A percentile compares a stretch with the other conserved stretches of the same genome.
Conservation (phyloP, 2,329 filamentous ascomycete genomes). For the Diaporthe aspalathi region DNA sequence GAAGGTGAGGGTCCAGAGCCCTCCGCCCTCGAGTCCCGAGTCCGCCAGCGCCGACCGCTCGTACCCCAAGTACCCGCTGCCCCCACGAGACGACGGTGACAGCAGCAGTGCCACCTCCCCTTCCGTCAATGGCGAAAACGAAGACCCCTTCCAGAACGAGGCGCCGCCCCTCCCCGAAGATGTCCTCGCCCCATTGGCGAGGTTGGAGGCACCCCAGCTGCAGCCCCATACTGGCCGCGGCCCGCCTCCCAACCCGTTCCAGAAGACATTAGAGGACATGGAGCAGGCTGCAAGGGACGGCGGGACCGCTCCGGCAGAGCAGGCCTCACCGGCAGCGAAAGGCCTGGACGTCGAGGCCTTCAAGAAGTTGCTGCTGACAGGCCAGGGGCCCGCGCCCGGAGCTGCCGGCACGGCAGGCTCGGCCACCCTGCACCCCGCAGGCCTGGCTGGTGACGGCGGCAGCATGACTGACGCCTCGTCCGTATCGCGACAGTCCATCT, state of each 20-base stretch:
- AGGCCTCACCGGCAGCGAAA: conserved; percentile 48
- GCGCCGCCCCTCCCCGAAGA: conserved; percentile 44
- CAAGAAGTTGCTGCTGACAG: conserved; percentile 79
- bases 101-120: conserved; percentile 46
- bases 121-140: conserved; percentile 44
- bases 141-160: conserved; percentile 50
- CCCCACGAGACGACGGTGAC: conserved; percentile 46
- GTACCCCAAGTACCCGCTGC: conserved; percentile 46
- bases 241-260: conserved; percentile 65
- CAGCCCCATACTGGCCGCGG: conserved; percentile 41
- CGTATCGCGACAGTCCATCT: conserved; percentile 68
- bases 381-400: conserved; percentile 59
- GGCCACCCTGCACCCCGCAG: conserved; percentile 42
- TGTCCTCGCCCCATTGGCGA: conserved; percentile 10
- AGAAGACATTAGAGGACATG: conserved; percentile 64
- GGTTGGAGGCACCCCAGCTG: conserved; percentile 21
- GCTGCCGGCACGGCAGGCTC: conserved; percentile 41
- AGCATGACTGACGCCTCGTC: conserved; percentile 70
- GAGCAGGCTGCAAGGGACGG: conserved; percentile 53
- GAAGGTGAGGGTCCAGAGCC: conserved; percentile 75
- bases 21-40: conserved; percentile 70
- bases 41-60: conserved; percentile 53
- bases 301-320: conserved; percentile 47
- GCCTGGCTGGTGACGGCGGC: conserved; percentile 52
- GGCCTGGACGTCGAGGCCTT: conserved; percentile 83